Evolutionary conservation across 805 yeast species (phyloP), one percentile per base, ranked within the genome.

Genomic region (Torulaspora delbrueckii): DNA sequence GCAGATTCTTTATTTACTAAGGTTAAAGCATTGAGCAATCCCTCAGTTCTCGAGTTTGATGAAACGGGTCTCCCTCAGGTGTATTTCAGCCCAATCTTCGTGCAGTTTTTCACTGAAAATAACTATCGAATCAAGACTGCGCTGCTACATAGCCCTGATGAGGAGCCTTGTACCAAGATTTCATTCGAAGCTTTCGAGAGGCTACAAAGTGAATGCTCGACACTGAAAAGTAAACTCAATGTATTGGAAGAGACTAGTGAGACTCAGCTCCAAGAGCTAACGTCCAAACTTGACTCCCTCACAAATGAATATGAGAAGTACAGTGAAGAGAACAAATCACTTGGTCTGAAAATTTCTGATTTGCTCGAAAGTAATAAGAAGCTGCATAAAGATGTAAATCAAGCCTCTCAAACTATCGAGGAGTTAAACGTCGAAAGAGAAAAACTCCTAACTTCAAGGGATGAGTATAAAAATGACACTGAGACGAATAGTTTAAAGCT

Each of bases 51-150:
- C 2, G 71, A 72, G 3, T 75, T 77, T 51, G 96, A 88, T 60
- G 82, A 80, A 2, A 81, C 95, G 1, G 99, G 99, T 1, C 73
- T 91, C 34, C 99, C 98, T 0, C 78, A 80, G 47, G 84, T 91
- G 1, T 88, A 76, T 56, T 84, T 93, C 58, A 83, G 82, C 47
- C 60, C 76, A 0, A 66, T 73, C 2, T 87, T 87, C 60, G 80
- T 86, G 3, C 69, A 68, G 3, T 67, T 89, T 42, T 68, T 93
- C 35, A 81, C 80, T 50, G 93, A 84, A 2, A 84, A 87, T 56
- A 79, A 75, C 50, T 65, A 72, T 25, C 73, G 96, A 47, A 78
- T 93, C 23, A 76, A 76, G 50, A 75, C 81, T 37, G 82, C 96
- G 0, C 66, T 91, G 28, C 81, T 80, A 28, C 84, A 81, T 50